A percentile compares a stretch with the other conserved stretches of the same genome.
Evolutionary conservation across 345 rosid genomes (phyloP).

Genomic region (Turritis glabra): DNA sequence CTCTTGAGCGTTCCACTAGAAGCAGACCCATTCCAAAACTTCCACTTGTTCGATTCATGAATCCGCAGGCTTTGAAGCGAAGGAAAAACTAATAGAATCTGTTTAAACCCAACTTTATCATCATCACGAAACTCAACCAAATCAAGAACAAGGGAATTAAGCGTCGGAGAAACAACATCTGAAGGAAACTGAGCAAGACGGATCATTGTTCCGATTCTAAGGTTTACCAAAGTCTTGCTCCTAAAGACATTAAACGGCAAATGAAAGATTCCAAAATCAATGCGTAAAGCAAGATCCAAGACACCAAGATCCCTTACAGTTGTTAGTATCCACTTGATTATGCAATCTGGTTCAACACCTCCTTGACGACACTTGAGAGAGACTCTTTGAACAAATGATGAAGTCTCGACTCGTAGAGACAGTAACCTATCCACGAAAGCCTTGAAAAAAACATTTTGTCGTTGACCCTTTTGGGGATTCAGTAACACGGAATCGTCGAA

Average conservation of each 20-base stretch:
- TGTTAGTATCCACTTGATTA: slow-evolving; percentile 7
- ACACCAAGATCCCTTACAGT: neutral
- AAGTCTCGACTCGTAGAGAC: neutral
- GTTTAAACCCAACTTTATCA: neutral
- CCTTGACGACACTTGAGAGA: slow-evolving; percentile 16
- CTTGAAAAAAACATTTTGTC: neutral
- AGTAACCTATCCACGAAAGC: slow-evolving; percentile 24
- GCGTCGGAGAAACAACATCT: neutral
- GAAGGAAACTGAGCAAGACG: neutral
- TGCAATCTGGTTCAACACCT: neutral
- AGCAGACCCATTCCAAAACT: slow-evolving; percentile 28
- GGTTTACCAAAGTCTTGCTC: slow-evolving; percentile 19
- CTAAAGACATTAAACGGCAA: neutral
- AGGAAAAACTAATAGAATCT: slow-evolving; percentile 16
- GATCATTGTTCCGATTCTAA: slow-evolving; percentile 15
- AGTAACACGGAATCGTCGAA: slow-evolving; percentile 7
- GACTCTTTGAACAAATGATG: slow-evolving; percentile 4
- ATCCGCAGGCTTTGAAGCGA: slow-evolving; percentile 11
- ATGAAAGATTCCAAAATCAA: neutral
- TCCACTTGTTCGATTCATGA: neutral
- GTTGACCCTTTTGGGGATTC: neutral
- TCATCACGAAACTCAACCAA: slow-evolving; percentile 1
- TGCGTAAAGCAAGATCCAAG: slow-evolving; percentile 7
- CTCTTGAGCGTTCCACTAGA: neutral
- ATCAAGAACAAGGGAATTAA: slow-evolving; percentile 24